Conservation (phyloP, 23 red algal genomes). For the Gracilaria domingensis region DNA sequence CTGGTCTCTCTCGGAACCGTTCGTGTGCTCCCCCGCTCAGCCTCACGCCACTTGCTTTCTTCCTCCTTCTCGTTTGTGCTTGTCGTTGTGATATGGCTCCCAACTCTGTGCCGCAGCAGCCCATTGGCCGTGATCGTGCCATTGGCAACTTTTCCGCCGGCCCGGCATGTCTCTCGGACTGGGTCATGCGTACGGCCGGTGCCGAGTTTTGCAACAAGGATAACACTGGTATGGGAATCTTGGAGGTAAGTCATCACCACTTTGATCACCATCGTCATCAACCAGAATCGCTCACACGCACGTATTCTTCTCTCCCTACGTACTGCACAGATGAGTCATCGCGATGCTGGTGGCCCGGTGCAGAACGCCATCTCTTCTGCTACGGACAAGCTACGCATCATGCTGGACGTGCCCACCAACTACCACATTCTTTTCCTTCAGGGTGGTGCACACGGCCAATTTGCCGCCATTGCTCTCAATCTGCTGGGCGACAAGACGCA, state of each 20-base stretch:
- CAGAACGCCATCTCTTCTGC: slow-evolving; percentile 72
- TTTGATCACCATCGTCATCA: no score
- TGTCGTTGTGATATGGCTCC: slow-evolving; percentile 12
- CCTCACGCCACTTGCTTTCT: no score
- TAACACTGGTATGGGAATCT: slow-evolving; percentile 58
- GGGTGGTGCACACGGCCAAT: slow-evolving; percentile 71
- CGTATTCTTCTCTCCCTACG: not conserved
- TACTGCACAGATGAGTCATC: slow-evolving; percentile 73
- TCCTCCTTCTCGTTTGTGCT: not conserved
- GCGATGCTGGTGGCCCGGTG: slow-evolving; percentile 57
- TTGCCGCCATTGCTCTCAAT: slow-evolving; percentile 64
- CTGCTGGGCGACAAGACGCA: slow-evolving; percentile 53
- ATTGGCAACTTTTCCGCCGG: slow-evolving; percentile 73
- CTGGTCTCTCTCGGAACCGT: no score
- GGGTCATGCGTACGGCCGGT: slow-evolving; percentile 62
- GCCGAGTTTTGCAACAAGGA: slow-evolving; percentile 59
- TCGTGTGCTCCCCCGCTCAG: no score
- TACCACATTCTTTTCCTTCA: slow-evolving; percentile 69
- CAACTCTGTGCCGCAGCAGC: slow-evolving; percentile 49
- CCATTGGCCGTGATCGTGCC: slow-evolving; percentile 28
- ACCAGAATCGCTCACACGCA: slow-evolving; percentile 1
- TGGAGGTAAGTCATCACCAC: slow-evolving; percentile 44
- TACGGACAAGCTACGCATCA: slow-evolving; percentile 40
- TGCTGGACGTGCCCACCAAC: slow-evolving; percentile 58
- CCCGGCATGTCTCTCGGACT: slow-evolving; percentile 61